phyloP scores from a whole-genome alignment of 164 flowering plant genomes.

The Berberis thunbergii region DNA sequence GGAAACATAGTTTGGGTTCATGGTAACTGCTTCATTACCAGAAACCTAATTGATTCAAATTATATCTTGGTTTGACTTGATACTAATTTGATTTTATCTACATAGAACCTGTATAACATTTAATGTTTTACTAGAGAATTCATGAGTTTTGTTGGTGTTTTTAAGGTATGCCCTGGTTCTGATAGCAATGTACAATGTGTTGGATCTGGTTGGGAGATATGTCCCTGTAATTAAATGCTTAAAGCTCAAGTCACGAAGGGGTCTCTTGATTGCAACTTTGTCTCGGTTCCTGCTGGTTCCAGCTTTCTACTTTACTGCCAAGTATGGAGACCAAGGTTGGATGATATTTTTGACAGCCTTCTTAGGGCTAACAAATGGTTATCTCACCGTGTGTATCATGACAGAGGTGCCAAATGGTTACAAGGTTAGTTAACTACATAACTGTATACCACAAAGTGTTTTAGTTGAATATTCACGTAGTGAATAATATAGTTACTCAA shows the following conservation, averaged over 20 bases:
- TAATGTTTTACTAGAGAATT: neutral
- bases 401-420: no score
- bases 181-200: constrained; percentile 46
- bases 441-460: no score
- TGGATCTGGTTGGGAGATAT: constrained; percentile 36
- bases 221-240: constrained; percentile 23
- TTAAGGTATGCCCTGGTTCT: constrained; percentile 40
- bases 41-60: neutral
- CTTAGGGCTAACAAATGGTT: no score
- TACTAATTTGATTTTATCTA: no score
- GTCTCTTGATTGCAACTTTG: constrained; percentile 17
- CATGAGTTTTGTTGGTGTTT: neutral
- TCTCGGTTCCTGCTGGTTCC: constrained; percentile 9
- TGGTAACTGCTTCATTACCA: constrained; percentile 16
- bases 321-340: no score
- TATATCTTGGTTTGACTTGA: no score
- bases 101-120: neutral
- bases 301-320: no score
- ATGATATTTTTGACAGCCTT: no score
- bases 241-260: constrained; percentile 27
- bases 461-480: no score
- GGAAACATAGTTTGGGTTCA: constrained; percentile 26
- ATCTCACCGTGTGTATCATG: no score
- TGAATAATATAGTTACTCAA: no score
- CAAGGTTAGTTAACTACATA: no score